Conservation (phyloP, 306 rosid genomes). For the Cicer bijugum region DNA sequence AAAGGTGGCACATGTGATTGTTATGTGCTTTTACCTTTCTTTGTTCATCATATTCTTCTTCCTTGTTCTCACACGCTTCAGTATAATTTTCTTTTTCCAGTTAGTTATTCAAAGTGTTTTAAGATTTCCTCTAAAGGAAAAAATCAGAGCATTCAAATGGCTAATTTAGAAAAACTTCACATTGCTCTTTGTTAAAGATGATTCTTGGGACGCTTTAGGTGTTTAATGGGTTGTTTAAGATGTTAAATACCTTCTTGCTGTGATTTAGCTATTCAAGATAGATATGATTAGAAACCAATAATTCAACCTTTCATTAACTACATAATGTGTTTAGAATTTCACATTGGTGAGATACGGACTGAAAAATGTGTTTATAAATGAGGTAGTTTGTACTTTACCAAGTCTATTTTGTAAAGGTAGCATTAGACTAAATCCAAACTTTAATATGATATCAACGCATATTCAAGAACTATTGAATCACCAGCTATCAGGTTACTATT, state of each 20-base stretch:
- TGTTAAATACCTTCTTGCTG: too few species aligned
- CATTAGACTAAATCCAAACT: too few species aligned
- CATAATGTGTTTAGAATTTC: neutral
- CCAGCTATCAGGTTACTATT: too few species aligned
- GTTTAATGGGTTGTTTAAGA: too few species aligned
- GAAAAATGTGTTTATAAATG: too few species aligned
- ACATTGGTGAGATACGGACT: too few species aligned
- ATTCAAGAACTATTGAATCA: too few species aligned
- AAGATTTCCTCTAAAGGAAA: neutral
- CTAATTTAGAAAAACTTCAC: neutral
- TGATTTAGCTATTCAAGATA: too few species aligned
- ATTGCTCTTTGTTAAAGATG: neutral
- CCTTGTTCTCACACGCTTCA: neutral
- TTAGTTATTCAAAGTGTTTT: neutral
- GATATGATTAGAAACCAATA: neutral
- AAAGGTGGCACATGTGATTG: neutral
- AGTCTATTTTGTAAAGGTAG: too few species aligned
- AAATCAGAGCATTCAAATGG: neutral
- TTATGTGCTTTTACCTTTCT: neutral
- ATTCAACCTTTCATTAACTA: conserved; percentile 15
- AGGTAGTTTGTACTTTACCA: too few species aligned
- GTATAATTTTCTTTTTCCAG: neutral
- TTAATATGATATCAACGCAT: too few species aligned
- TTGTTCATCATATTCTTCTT: neutral
- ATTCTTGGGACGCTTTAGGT: neutral